phyloP scores from a whole-genome alignment of 352 stramenopile genomes.

The Globisporangium uncinulatum region DNA sequence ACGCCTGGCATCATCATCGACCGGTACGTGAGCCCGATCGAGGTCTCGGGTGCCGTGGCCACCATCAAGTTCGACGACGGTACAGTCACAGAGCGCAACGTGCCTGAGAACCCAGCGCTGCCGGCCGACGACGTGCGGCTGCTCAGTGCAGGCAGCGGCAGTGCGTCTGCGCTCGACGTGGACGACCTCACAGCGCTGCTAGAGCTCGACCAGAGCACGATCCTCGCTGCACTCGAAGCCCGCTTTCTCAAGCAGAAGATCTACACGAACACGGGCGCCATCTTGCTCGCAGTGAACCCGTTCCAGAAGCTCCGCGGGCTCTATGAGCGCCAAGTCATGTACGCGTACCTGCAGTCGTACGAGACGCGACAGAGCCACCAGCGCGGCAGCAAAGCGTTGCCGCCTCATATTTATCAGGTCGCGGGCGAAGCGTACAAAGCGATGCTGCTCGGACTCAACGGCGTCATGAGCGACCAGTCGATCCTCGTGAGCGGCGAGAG shows the following conservation, averaged over 20 bases:
- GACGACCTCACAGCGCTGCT: constrained; percentile 82
- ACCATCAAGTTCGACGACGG: constrained; percentile 69
- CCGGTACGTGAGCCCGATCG: constrained; percentile 54
- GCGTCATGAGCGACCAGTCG: constrained; percentile 64
- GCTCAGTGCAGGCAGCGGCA: constrained; percentile 1
- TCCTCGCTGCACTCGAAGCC: constrained; percentile 61
- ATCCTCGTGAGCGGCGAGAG: constrained; percentile 85
- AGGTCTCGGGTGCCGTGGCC: constrained; percentile 38
- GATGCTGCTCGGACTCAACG: constrained; percentile 64
- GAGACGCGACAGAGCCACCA: constrained; percentile 32
- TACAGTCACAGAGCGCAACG: constrained; percentile 34
- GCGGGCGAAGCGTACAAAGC: constrained; percentile 75
- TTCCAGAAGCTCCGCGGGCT: constrained; percentile 64
- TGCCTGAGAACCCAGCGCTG: constrained; percentile 29
- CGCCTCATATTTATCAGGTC: constrained; percentile 84
- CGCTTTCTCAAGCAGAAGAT: constrained; percentile 74
- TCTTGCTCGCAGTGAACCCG: constrained; percentile 81
- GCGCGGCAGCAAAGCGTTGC: constrained; percentile 26
- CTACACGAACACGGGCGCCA: constrained; percentile 82
- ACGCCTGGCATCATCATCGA: constrained; percentile 49
- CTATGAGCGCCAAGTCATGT: constrained; percentile 53
- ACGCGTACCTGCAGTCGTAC: constrained; percentile 62
- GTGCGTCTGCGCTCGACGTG: constrained; percentile 33
- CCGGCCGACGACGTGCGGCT: constrained; percentile 25
- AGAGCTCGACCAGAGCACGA: constrained; percentile 62